Evolutionary conservation across 768 basidiomycete genomes (phyloP).

Genomic region (Sarcomyxa edulis): DNA sequence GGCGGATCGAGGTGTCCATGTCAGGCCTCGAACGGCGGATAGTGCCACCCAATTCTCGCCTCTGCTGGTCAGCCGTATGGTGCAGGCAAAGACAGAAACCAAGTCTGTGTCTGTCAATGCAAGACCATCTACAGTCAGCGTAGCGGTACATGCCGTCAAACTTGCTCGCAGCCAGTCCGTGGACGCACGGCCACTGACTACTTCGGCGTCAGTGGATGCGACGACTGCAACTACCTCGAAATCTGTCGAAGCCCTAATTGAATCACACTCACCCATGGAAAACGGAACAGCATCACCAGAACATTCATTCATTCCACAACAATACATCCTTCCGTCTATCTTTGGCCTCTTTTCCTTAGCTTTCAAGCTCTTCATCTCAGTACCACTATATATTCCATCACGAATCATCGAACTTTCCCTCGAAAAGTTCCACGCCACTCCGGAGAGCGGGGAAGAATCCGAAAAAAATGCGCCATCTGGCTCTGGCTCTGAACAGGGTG

Average conservation of each 20-base stretch:
- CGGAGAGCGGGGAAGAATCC: neutral
- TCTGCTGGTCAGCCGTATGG: constrained; percentile 21
- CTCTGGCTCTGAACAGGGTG: constrained; percentile 2
- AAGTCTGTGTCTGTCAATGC: constrained; percentile 24
- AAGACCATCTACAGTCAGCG: constrained; percentile 15
- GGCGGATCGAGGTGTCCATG: constrained; percentile 26
- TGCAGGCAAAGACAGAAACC: constrained; percentile 29
- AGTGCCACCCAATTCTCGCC: constrained; percentile 32
- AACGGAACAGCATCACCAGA: constrained; percentile 7
- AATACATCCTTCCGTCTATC: constrained; percentile 33
- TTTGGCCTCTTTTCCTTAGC: constrained; percentile 40
- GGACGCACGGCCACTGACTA: constrained; percentile 48
- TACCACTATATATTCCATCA: constrained; percentile 47
- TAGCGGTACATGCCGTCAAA: constrained; percentile 14
- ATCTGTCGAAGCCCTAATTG: constrained; percentile 28
- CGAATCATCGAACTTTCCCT: constrained; percentile 24
- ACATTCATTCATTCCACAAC: constrained; percentile 14
- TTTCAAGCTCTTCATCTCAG: constrained; percentile 40
- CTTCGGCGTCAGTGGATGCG: constrained; percentile 43
- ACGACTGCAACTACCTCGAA: constrained; percentile 21
- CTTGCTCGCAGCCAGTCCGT: constrained; percentile 36
- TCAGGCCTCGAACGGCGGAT: constrained; percentile 22
- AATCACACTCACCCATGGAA: constrained; percentile 11
- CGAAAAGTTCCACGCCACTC: constrained; percentile 9
- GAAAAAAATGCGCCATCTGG: too few relatives aligned